phyloP scores from a whole-genome alignment of 176 grass and related monocot species.

The Bromus sterilis region DNA sequence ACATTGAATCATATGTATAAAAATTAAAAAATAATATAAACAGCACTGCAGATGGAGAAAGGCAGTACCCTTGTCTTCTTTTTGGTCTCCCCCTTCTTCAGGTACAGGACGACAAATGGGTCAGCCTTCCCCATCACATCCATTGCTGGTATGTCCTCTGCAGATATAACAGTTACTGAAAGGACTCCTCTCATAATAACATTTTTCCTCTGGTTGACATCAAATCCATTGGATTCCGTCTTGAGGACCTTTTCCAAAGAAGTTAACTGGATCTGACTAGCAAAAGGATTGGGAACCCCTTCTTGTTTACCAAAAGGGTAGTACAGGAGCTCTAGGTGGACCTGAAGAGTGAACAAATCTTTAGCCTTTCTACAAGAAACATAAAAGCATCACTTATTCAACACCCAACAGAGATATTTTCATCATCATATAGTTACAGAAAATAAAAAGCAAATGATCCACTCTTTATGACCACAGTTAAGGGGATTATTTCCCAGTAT shows the following conservation, averaged over 20 bases:
- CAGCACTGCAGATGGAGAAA: not conserved
- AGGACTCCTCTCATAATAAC: slow-evolving; percentile 92
- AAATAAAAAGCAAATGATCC: not conserved
- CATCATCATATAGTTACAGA: not conserved
- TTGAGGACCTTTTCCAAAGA: slow-evolving; percentile 94
- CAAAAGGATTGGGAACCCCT: slow-evolving; percentile 77
- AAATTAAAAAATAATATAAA: not conserved
- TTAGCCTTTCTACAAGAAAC: slow-evolving; percentile 5
- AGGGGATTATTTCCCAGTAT: not conserved
- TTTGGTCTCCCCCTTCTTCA: slow-evolving; percentile 88
- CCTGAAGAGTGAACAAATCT: slow-evolving; percentile 39
- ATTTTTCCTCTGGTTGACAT: slow-evolving; percentile 79
- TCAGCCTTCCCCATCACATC: slow-evolving; percentile 96
- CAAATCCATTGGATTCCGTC: slow-evolving; percentile 58
- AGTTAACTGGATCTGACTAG: slow-evolving; percentile 63
- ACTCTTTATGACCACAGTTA: not conserved
- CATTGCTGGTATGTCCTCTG: slow-evolving; percentile 90
- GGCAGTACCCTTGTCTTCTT: slow-evolving; percentile 85
- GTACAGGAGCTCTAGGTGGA: slow-evolving; percentile 92
- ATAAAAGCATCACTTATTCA: not conserved
- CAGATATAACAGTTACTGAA: slow-evolving; percentile 84
- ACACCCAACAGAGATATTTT: not conserved
- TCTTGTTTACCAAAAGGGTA: slow-evolving; percentile 66
- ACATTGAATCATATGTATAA: not conserved
- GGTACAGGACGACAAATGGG: slow-evolving; percentile 75